Evolutionary conservation across 371 early-diverging fungal species (phyloP).

Genomic region (Nematocida homosporus): DNA sequence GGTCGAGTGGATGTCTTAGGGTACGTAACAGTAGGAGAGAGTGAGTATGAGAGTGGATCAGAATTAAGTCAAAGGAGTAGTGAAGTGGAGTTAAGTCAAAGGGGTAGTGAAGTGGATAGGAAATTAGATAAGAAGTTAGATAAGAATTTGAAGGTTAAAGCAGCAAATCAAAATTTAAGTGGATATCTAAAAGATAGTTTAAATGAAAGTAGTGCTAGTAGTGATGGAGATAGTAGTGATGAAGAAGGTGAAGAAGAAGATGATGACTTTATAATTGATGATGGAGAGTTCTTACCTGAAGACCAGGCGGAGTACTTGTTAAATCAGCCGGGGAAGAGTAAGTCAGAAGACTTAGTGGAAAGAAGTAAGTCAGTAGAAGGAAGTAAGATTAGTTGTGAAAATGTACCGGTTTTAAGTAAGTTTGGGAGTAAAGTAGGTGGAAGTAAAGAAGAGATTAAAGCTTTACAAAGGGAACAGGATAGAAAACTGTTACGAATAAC

Average conservation of each 20-base stretch:
- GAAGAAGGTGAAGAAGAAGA: background rate
- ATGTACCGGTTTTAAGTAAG: background rate
- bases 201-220: too few species aligned
- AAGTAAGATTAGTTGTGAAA: background rate
- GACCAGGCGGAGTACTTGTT: slow-evolving; percentile 23
- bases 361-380: background rate
- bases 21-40: background rate
- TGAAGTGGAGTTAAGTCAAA: background rate
- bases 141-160: background rate
- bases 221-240: background rate
- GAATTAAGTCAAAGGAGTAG: background rate
- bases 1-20: slow-evolving; percentile 49
- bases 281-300: slow-evolving; percentile 24
- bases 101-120: background rate
- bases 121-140: too few species aligned
- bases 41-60: background rate
- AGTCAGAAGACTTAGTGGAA: background rate
- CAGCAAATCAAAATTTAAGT: background rate
- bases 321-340: background rate
- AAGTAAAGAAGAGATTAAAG: slow-evolving; percentile 41
- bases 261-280: slow-evolving; percentile 3
- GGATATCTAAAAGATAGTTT: slow-evolving; percentile 25
- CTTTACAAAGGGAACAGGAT: slow-evolving; percentile 4
- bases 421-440: too few species aligned
- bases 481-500: slow-evolving; percentile 20